phyloP scores from a whole-genome alignment of 192 early-diverging fungal genomes.

The Coemansia sp. region DNA sequence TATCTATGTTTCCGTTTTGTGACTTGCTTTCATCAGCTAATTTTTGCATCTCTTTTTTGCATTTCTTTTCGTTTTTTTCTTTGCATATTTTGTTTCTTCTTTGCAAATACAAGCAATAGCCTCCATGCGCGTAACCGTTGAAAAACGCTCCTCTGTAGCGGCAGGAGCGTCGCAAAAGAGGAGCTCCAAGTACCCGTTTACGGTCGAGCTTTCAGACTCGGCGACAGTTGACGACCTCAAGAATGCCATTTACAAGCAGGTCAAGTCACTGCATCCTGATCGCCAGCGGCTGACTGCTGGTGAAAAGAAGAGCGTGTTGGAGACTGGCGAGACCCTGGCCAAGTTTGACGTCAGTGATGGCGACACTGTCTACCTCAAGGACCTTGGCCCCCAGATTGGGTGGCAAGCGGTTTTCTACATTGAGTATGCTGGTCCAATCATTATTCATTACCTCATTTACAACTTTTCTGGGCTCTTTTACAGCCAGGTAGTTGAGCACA shows the following conservation, averaged over 20 bases:
- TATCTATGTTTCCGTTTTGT: neutral
- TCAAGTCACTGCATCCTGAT: conserved; percentile 56
- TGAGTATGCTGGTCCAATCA: conserved; percentile 88
- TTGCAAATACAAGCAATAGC: neutral
- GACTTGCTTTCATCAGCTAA: neutral
- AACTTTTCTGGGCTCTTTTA: conserved; percentile 70
- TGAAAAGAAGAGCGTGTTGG: conserved; percentile 62
- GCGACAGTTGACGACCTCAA: conserved; percentile 72
- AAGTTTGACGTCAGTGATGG: conserved; percentile 66
- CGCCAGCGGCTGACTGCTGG: conserved; percentile 80
- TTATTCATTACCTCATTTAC: conserved; percentile 86
- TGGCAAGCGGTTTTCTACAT: conserved; percentile 93
- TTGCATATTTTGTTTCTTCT: neutral
- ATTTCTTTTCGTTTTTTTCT: neutral
- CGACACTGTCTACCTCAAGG: conserved; percentile 66
- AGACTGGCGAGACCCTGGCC: conserved; percentile 56
- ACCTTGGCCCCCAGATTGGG: conserved; percentile 85
- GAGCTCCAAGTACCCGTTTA: conserved; percentile 36
- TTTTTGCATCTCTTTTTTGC: neutral
- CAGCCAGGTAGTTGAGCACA: conserved; percentile 64
- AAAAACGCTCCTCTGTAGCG: conserved; percentile 20
- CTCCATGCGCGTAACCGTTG: conserved; percentile 42
- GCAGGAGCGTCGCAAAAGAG: conserved; percentile 3
- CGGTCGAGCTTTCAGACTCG: conserved; percentile 60
- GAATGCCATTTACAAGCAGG: conserved; percentile 63